These are phyloP conservation scores for Kernera saxatilis DNA, from an alignment of 345 rosid species.

Conservation along the genomic window DNA sequence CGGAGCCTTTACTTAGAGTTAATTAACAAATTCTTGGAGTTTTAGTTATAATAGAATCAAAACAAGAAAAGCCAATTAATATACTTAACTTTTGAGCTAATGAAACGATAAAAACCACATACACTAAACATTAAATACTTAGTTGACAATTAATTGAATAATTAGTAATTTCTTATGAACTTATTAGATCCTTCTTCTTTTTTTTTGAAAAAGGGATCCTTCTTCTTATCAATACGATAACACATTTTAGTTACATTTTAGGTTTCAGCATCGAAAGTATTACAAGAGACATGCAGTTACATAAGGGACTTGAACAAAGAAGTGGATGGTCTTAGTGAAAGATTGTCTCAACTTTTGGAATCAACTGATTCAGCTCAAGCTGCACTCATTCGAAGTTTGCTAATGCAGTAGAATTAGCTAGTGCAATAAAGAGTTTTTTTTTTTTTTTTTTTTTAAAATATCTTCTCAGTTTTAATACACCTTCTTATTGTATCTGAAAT, in stretches of 20 bases:
- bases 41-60: neutral
- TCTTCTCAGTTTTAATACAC: neutral
- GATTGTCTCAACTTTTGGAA: slow-evolving; percentile 42
- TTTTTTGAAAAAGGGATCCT: too few relatives aligned
- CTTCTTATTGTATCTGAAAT: neutral
- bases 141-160: neutral
- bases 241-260: slow-evolving; percentile 4
- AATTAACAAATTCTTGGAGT: neutral
- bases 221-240: neutral
- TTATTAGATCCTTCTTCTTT: neutral
- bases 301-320: slow-evolving; percentile 48
- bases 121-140: neutral
- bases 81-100: neutral
- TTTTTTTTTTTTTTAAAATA: neutral
- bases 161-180: neutral
- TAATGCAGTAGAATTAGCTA: slow-evolving; percentile 34
- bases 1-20: neutral
- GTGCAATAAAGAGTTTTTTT: neutral
- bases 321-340: slow-evolving; percentile 52
- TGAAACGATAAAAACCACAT: neutral
- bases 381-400: slow-evolving; percentile 67
- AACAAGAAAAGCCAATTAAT: neutral
- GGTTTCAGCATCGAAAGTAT: slow-evolving; percentile 38
- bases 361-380: slow-evolving; percentile 59
- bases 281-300: slow-evolving; percentile 49